Conservation (phyloP, 2,329 filamentous ascomycete species). For the Paecilomyces sp. region DNA sequence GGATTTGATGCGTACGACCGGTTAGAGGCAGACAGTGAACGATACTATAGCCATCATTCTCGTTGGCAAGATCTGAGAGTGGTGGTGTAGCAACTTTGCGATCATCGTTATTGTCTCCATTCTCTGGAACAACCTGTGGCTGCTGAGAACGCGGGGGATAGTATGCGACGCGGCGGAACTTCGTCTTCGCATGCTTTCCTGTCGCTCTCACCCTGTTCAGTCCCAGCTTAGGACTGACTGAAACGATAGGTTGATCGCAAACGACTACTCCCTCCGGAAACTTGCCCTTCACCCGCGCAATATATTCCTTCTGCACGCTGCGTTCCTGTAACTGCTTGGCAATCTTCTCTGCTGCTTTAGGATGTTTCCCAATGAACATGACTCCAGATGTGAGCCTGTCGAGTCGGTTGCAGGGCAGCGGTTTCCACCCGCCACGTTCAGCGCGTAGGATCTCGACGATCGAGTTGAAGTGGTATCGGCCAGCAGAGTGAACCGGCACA, state of each 20-base stretch:
- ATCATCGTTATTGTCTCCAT: constrained; percentile 16
- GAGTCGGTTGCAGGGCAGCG: constrained; percentile 79
- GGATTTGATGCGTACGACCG: constrained; percentile 87
- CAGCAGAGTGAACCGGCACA: constrained; percentile 89
- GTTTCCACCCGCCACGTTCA: constrained; percentile 56
- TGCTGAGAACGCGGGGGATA: constrained; percentile 54
- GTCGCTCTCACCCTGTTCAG: constrained; percentile 91
- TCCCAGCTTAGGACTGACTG: constrained; percentile 90
- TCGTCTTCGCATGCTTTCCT: constrained; percentile 81
- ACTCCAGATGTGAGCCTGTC: constrained; percentile 91
- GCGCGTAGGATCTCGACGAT: constrained; percentile 88
- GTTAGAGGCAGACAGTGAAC: constrained; percentile 91
- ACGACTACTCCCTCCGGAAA: constrained; percentile 89
- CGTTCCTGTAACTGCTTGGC: constrained; percentile 68
- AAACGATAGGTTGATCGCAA: constrained; percentile 87
- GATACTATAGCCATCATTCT: constrained; percentile 74
- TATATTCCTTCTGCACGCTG: constrained; percentile 89
- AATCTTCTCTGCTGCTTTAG: constrained; percentile 69
- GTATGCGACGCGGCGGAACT: constrained; percentile 90
- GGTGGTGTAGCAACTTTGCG: constrained; percentile 23
- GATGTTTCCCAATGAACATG: constrained; percentile 94
- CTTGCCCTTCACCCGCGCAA: constrained; percentile 81
- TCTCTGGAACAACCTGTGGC: constrained; percentile 15
- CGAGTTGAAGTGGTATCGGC: constrained; percentile 92
- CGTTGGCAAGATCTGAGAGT: constrained; percentile 28